Base-by-base conservation (phyloP, 371 early-diverging fungal genomes). In the Syncephalastrum contaminatum region DNA sequence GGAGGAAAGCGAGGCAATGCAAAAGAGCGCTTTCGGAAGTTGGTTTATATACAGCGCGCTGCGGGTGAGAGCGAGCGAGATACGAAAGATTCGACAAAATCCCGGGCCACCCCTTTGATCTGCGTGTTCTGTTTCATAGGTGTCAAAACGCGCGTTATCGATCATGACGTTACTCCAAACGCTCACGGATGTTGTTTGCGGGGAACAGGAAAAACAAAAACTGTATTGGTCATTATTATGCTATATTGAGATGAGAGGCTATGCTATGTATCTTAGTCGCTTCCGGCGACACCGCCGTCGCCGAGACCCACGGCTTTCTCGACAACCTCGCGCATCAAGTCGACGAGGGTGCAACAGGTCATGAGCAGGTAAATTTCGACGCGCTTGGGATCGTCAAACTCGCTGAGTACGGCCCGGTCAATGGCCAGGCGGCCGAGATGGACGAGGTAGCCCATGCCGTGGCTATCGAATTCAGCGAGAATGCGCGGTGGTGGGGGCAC, bases 311-410 rank as follows among this genome's bases (percentile, higher is more conserved):
- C 66, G 1, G 73, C 79, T 44, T 80, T 73, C 58, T 80, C 75
- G 6, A 80, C 80, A 0, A 73, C 71, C 54, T 76, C 80, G 18
- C 76, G 63, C 77, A 76, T 72, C 15, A 79, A 51, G 57, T 79
- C 79, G 20, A 79, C 66, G 41, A 79, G 48, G 0, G 79, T 79
- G 44, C 75, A 72, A 54, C 79, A 79, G 2, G 72, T 67, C 13
- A 79, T 48, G 13, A 79, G 48, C 39, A 79, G 48, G 47, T 75
- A 67, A 1, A 70, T 64, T 53, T 75, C 73, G 8, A 72, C 43
- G 8, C 61, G 52, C 48, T 66, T 61, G 0, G 66, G 64, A 24
- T 64, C 58, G 1, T 69, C 65, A 14, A 70, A 60, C 20, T 66
- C 22, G 0, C 43, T 48, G 16, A 79, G 47, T 8, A 61, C 64